phyloP scores from a whole-genome alignment of 345 rosid species.

The Citropsis articulata region DNA sequence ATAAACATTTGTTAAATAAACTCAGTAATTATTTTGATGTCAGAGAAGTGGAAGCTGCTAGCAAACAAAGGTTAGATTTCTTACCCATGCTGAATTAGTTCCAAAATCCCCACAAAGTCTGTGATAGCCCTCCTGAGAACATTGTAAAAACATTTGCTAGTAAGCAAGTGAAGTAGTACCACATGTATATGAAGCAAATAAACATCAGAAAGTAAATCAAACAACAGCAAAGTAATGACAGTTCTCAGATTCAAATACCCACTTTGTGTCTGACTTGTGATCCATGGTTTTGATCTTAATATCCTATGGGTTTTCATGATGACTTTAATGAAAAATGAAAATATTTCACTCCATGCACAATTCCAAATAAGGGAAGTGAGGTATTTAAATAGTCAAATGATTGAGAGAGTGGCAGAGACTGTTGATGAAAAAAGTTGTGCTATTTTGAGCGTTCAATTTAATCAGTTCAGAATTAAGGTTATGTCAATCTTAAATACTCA shows the following conservation, averaged over 20 bases:
- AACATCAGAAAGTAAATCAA: slow-evolving; percentile 4
- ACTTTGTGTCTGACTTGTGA: too few species aligned
- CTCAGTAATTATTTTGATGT: neutral
- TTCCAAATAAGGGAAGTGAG: neutral
- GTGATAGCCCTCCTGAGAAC: slow-evolving; percentile 54
- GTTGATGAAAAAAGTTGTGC: neutral
- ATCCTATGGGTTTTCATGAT: neutral
- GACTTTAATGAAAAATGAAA: neutral
- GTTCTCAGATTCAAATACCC: neutral
- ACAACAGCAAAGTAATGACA: neutral
- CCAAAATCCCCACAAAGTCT: slow-evolving; percentile 86
- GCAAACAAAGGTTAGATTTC: slow-evolving; percentile 13
- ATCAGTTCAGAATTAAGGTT: neutral
- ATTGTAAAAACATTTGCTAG: slow-evolving; percentile 1
- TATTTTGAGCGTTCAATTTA: neutral
- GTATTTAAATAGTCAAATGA: neutral
- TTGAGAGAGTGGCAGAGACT: neutral
- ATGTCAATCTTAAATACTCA: neutral
- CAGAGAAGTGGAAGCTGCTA: neutral
- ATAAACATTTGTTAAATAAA: neutral
- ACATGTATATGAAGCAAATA: neutral
- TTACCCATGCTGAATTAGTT: slow-evolving; percentile 81
- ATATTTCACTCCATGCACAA: neutral
- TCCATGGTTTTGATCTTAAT: neutral
- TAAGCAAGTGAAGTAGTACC: slow-evolving; percentile 5